phyloP scores from a whole-genome alignment of 805 yeast genomes.

The Myxozyma lipomycoides region DNA sequence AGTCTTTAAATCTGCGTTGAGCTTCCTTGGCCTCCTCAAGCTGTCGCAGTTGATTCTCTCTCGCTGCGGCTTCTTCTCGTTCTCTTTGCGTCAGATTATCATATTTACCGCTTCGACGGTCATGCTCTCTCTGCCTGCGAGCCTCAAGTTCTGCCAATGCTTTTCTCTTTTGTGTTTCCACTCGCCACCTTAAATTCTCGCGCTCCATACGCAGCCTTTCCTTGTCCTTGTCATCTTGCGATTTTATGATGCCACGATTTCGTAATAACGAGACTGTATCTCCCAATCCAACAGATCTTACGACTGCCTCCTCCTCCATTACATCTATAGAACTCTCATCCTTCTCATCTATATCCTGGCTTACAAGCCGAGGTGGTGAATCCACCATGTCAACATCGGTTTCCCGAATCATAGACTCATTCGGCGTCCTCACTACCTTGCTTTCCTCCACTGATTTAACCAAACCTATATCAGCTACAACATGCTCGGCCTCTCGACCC shows the following conservation, averaged over 20 bases:
- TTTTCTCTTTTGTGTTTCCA: conserved; percentile 29
- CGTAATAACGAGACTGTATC: conserved; percentile 39
- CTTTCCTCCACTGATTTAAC: conserved; percentile 12
- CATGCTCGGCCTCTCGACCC: neutral
- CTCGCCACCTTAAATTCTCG: conserved; percentile 28
- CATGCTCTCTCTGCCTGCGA: conserved; percentile 28
- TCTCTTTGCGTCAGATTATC: conserved; percentile 35
- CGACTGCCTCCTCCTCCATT: conserved; percentile 26
- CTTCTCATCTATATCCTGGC: conserved; percentile 15
- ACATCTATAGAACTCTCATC: conserved; percentile 20
- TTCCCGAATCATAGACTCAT: neutral
- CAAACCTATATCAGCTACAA: too few relatives aligned
- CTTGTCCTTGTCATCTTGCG: conserved; percentile 28
- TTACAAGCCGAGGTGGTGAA: conserved; percentile 7
- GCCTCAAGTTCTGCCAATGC: conserved; percentile 25
- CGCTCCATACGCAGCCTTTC: conserved; percentile 27
- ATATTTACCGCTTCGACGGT: conserved; percentile 29
- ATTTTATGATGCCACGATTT: conserved; percentile 33
- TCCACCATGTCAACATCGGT: conserved; percentile 14
- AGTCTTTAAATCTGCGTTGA: conserved; percentile 37
- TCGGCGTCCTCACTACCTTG: neutral
- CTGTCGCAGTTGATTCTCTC: conserved; percentile 32
- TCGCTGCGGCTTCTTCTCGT: conserved; percentile 35
- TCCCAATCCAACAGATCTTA: conserved; percentile 38
- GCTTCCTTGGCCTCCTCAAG: conserved; percentile 36